A percentile compares a stretch with the other conserved stretches of the same genome.
Conservation (phyloP, 305 asterid species). For the Striga hermonthica region DNA sequence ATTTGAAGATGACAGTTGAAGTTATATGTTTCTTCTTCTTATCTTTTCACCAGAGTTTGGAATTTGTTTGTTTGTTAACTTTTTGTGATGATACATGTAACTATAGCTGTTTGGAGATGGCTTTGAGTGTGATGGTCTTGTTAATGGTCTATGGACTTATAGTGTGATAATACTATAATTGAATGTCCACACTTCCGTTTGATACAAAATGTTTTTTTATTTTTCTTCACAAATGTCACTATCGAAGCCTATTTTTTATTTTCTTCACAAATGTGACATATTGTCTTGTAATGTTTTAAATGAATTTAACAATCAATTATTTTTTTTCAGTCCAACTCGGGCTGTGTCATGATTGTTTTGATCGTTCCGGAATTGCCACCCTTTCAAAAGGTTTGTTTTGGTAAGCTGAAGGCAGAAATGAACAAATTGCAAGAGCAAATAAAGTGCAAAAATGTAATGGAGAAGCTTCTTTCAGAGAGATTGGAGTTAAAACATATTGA, state of each 20-base stretch:
- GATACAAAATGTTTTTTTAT: background rate
- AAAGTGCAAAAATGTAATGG: too few relatives aligned
- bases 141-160: background rate
- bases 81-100: slow-evolving; percentile 3
- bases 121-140: background rate
- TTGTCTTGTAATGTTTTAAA: too few relatives aligned
- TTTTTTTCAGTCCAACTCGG: too few relatives aligned
- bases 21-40: background rate
- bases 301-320: too few relatives aligned
- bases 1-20: slow-evolving; percentile 2
- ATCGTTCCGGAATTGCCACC: too few relatives aligned
- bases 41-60: background rate
- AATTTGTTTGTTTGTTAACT: background rate
- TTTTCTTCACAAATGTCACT: background rate
- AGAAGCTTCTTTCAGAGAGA: too few relatives aligned
- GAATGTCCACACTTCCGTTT: background rate
- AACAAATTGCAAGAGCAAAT: too few relatives aligned
- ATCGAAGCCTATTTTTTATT: background rate
- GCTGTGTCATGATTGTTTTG: too few relatives aligned
- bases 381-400: too few relatives aligned
- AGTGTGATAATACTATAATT: background rate
- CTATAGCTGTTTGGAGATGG: background rate
- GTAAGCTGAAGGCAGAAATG: too few relatives aligned
- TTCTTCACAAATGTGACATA: too few relatives aligned
- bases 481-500: too few relatives aligned